A percentile compares a stretch with the other conserved stretches of the same genome.
phyloP scores from a whole-genome alignment of 139 green algal species.

The Pleodorina starrii region DNA sequence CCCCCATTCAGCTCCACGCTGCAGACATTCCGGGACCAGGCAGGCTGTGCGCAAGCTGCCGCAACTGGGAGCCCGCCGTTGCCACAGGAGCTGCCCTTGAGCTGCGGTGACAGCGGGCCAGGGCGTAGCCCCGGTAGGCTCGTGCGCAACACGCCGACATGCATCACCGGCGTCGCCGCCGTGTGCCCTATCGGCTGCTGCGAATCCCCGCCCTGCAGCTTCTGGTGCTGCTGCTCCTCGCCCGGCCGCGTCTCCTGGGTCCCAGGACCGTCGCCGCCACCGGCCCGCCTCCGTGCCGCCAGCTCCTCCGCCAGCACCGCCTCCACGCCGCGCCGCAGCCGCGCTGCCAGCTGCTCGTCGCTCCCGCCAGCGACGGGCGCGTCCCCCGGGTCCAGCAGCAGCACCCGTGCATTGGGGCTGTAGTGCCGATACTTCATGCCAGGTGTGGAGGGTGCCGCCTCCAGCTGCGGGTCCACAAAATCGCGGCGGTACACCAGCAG shows the following conservation, averaged over 20 bases:
- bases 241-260: no score
- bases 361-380: not conserved
- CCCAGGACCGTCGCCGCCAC: no score
- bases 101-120: not conserved
- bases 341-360: constrained; percentile 25
- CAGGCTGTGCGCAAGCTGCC: no score
- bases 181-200: no score
- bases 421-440: constrained; percentile 84
- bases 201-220: no score
- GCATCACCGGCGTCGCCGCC: no score
- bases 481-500: constrained; percentile 66
- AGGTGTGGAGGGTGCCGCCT: constrained; percentile 67
- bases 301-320: constrained; percentile 15
- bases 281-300: no score
- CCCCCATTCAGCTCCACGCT: no score
- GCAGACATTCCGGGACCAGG: no score
- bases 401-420: constrained; percentile 62
- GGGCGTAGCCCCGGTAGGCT: not conserved
- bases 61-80: not conserved
- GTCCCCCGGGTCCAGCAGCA: constrained; percentile 27
- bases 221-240: no score
- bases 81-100: not conserved
- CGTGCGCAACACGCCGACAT: constrained; percentile 49
- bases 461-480: constrained; percentile 63
- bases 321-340: not conserved